Percentiles rank a stretch among this genome's conserved stretches.
Evolutionary conservation across 2,329 filamentous ascomycete species (phyloP).

Genomic region (Macrophomina pseudophaseolina): DNA sequence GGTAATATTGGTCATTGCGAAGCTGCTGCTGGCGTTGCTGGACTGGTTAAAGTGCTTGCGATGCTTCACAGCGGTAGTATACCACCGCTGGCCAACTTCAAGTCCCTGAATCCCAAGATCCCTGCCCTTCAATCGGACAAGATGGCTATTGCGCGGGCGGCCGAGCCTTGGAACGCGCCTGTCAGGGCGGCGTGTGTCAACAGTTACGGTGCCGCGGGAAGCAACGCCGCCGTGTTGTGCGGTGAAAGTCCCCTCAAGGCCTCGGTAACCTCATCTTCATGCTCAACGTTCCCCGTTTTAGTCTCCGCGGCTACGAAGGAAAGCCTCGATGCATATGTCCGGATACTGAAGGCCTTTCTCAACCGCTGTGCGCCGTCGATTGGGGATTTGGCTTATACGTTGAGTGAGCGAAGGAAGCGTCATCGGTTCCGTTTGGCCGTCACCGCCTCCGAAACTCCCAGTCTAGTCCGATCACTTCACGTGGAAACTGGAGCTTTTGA

Average conservation of each 20-base stretch:
- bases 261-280: neutral
- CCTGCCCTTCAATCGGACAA: conserved; percentile 40
- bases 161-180: conserved; percentile 5
- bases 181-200: conserved; percentile 35
- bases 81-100: conserved; percentile 33
- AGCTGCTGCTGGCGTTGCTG: conserved; percentile 34
- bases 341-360: too few species aligned
- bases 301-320: neutral
- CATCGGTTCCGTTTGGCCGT: too few species aligned
- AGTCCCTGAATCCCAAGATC: conserved; percentile 62
- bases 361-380: too few species aligned
- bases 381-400: too few species aligned
- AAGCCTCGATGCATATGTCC: too few species aligned
- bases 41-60: conserved; percentile 36
- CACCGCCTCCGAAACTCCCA: too few species aligned
- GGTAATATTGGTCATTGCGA: conserved; percentile 40
- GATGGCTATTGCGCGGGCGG: conserved; percentile 28
- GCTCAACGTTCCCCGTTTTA: neutral
- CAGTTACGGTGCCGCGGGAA: conserved; percentile 44
- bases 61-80: conserved; percentile 34
- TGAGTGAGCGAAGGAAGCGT: too few species aligned
- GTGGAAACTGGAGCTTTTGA: too few species aligned
- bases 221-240: conserved; percentile 32
- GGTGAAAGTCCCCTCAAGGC: neutral
- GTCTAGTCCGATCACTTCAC: too few species aligned